Conservation (phyloP, 1,139 yeast genomes). For the Taiozyma sp. region DNA sequence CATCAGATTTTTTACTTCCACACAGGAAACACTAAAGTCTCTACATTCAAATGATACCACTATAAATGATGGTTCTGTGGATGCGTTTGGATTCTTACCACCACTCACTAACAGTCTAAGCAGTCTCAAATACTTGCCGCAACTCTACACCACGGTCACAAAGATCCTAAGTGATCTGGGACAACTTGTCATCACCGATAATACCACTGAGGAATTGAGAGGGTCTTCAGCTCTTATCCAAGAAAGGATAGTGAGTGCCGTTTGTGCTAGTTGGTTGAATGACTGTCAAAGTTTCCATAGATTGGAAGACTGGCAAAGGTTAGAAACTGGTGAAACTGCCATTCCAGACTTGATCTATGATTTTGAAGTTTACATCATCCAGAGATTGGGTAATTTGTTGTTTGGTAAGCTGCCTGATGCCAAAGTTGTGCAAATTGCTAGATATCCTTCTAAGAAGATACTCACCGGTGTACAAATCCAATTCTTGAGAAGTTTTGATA, state of each 20-base stretch:
- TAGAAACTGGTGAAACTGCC: conserved; percentile 39
- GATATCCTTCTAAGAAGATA: conserved; percentile 39
- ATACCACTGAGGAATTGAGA: conserved; percentile 32
- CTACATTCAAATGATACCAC: conserved; percentile 13
- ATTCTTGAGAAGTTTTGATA: conserved; percentile 45
- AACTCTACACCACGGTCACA: conserved; percentile 34
- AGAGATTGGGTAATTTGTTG: conserved; percentile 28
- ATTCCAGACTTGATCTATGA: conserved; percentile 38
- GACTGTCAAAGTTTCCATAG: conserved; percentile 39
- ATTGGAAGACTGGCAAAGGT: conserved; percentile 38
- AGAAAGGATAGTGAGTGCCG: conserved; percentile 39
- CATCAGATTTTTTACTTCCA: conserved; percentile 31
- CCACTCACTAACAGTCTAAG: conserved; percentile 56
- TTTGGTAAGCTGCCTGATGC: conserved; percentile 32
- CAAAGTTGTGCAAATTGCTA: conserved; percentile 30
- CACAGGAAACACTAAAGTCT: conserved; percentile 24
- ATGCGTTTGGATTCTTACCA: conserved; percentile 51
- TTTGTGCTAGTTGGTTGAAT: conserved; percentile 43
- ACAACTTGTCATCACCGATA: conserved; percentile 34
- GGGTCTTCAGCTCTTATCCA: conserved; percentile 32
- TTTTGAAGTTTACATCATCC: conserved; percentile 35
- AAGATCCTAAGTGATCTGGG: conserved; percentile 39
- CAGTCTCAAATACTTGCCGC: conserved; percentile 42
- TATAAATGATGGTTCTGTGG: conserved; percentile 21
- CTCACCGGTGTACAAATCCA: conserved; percentile 41